A percentile compares a stretch with the other conserved stretches of the same genome.
Conservation (phyloP, 306 rosid genomes). For the Trichosanthes truncata region DNA sequence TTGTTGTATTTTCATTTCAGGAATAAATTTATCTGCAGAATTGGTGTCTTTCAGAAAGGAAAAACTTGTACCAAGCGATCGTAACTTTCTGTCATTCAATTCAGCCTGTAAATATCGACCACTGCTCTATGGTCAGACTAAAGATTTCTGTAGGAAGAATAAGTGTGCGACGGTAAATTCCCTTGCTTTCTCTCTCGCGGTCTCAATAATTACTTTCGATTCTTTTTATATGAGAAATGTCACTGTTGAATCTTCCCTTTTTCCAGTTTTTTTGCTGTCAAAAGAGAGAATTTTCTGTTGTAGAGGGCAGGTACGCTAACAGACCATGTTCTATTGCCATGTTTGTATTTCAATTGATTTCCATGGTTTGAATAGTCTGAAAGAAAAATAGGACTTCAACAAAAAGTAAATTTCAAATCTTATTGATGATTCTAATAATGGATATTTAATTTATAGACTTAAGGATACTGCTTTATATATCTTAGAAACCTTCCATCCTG, state of each 20-base stretch:
- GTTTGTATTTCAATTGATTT: neutral
- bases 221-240: neutral
- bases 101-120: constrained; percentile 17
- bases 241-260: constrained; percentile 8
- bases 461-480: neutral
- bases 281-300: constrained; percentile 37
- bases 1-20: neutral
- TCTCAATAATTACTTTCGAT: neutral
- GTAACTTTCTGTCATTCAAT: constrained; percentile 12
- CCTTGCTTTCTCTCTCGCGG: neutral
- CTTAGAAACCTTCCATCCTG: neutral
- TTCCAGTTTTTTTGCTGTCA: constrained; percentile 40
- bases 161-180: constrained; percentile 31
- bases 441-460: neutral
- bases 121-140: constrained; percentile 24
- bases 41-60: constrained; percentile 22
- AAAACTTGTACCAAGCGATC: constrained; percentile 17
- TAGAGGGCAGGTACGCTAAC: constrained; percentile 52
- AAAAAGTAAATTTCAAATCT: neutral
- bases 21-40: constrained; percentile 25
- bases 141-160: constrained; percentile 20
- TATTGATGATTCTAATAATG: neutral
- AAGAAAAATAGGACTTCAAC: neutral
- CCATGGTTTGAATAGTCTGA: neutral
- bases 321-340: neutral